These are phyloP conservation scores for Colletotrichum kahawae DNA, from an alignment of 2,329 filamentous ascomycete species.

Conservation along the genomic window DNA sequence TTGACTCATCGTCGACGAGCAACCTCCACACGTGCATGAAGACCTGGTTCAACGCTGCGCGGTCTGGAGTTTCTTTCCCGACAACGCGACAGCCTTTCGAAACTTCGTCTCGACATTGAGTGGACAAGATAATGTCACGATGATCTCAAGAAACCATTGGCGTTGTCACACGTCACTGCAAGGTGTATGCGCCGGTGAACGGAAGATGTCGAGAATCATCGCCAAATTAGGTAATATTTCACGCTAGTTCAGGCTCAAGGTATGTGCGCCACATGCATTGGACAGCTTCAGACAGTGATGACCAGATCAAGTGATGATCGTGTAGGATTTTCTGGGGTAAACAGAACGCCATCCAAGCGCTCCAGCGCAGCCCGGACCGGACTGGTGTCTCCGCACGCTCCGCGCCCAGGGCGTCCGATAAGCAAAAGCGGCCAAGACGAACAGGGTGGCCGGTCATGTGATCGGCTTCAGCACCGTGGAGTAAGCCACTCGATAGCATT, in stretches of 20 bases:
- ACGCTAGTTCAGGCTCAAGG: background rate
- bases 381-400: background rate
- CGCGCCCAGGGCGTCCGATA: conserved; percentile 1
- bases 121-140: background rate
- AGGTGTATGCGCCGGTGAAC: background rate
- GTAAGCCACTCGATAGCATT: background rate
- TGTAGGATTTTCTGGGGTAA: background rate
- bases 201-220: background rate
- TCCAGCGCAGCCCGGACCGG: background rate
- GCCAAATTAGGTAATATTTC: background rate
- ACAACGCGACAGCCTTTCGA: background rate
- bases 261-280: background rate
- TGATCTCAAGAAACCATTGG: background rate
- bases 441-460: background rate
- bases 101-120: background rate
- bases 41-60: background rate
- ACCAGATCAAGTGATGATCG: background rate
- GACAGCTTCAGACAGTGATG: background rate
- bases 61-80: background rate
- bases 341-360: background rate
- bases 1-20: background rate
- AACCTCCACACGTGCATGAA: background rate
- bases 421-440: background rate
- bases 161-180: background rate
- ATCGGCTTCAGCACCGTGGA: background rate